Evolutionary conservation across 139 green algal species (phyloP).

Genomic region (Diplosphaera chodatii): DNA sequence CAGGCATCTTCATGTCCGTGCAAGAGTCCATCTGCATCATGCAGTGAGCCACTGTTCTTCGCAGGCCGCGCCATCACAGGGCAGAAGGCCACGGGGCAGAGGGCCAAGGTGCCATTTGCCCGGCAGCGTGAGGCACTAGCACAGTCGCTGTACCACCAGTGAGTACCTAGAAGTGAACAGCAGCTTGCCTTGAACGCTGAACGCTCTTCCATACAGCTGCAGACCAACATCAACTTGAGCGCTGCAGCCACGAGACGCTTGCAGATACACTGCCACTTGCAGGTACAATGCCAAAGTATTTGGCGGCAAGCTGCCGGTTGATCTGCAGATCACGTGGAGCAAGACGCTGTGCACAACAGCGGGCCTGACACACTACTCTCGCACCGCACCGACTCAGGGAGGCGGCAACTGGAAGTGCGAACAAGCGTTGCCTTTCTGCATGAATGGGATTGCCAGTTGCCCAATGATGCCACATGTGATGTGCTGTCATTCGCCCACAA

Average conservation of each 20-base stretch:
- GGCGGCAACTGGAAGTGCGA: neutral
- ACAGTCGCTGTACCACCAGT: constrained; percentile 10
- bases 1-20: too few relatives aligned
- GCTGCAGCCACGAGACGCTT: too few relatives aligned
- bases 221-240: too few relatives aligned
- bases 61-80: too few relatives aligned
- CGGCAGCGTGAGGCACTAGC: constrained; percentile 22
- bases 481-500: too few relatives aligned
- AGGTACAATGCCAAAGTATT: constrained; percentile 48
- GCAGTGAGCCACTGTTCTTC: too few relatives aligned
- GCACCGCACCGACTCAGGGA: neutral
- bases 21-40: too few relatives aligned
- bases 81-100: neutral
- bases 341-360: constrained; percentile 46
- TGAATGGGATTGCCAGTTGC: too few relatives aligned
- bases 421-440: too few relatives aligned
- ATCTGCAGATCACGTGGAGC: constrained; percentile 56
- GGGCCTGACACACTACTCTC: constrained; percentile 42
- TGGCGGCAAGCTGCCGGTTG: constrained; percentile 24
- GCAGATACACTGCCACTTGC: neutral
- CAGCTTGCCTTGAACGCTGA: too few relatives aligned
- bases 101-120: constrained; percentile 19
- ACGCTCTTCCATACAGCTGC: too few relatives aligned
- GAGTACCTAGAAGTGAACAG: neutral
- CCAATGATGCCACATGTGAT: too few relatives aligned